Evolutionary conservation across 2,329 filamentous ascomycete species (phyloP).

Genomic region (Metarhizium guizhouense): DNA sequence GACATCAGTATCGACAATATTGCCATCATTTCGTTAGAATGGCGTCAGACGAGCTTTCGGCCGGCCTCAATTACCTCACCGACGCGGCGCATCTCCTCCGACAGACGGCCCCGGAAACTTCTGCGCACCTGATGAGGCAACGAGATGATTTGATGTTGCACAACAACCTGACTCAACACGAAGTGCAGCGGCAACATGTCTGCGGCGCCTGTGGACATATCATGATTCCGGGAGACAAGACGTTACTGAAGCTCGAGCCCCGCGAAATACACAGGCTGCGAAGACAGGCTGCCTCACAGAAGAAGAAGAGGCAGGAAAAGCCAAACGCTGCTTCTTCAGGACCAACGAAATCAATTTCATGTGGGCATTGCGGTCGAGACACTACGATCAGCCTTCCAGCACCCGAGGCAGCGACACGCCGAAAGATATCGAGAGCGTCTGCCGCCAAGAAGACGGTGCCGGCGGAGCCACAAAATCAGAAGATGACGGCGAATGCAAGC

Average conservation of each 20-base stretch:
- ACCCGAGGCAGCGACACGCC: conserved; percentile 23
- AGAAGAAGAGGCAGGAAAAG: background rate
- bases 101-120: conserved; percentile 42
- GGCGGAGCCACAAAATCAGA: conserved; percentile 9
- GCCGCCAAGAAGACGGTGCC: conserved; percentile 13
- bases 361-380: conserved; percentile 33
- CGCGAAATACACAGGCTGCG: conserved; percentile 3
- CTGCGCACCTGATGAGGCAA: conserved; percentile 49
- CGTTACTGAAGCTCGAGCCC: conserved; percentile 28
- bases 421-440: conserved; percentile 9
- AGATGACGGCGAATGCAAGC: conserved; percentile 40
- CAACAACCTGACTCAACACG: conserved; percentile 33
- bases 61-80: conserved; percentile 36
- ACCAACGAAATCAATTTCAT: conserved; percentile 24
- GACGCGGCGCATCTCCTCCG: conserved; percentile 51
- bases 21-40: conserved; percentile 3
- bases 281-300: background rate
- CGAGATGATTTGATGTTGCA: conserved; percentile 40
- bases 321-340: conserved; percentile 1
- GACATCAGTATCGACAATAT: background rate
- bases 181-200: conserved; percentile 42
- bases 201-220: conserved; percentile 55
- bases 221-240: conserved; percentile 42
- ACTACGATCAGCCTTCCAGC: conserved; percentile 32
- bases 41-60: conserved; percentile 12